Conservation (phyloP, 225 moss, liverwort and hornwort genomes). For the Takakia lepidozioides region DNA sequence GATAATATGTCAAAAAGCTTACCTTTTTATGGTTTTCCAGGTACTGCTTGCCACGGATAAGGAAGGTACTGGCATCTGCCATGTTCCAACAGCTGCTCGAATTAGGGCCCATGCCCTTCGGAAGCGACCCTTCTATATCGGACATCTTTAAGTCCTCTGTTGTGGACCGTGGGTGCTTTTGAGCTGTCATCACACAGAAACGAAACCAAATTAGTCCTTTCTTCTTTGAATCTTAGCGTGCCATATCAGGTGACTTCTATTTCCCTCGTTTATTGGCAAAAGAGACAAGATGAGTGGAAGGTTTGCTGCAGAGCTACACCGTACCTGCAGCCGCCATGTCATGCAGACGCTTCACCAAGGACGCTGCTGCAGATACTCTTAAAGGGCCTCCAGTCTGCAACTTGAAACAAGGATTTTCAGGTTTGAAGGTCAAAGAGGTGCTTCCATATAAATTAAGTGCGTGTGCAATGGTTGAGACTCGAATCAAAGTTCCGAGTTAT, state of each 20-base stretch:
- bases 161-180: conserved; percentile 16
- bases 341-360: conserved; percentile 67
- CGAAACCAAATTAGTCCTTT: neutral
- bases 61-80: conserved; percentile 70
- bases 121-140: conserved; percentile 64
- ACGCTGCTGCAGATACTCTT: conserved; percentile 55
- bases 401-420: too few species aligned
- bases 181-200: too few species aligned
- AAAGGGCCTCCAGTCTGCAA: too few species aligned
- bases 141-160: too few species aligned
- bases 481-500: too few species aligned
- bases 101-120: conserved; percentile 14
- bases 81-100: conserved; percentile 39
- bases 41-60: conserved; percentile 76
- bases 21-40: conserved; percentile 76
- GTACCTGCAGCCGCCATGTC: conserved; percentile 72
- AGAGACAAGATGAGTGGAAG: conserved; percentile 7
- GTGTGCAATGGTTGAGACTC: too few species aligned
- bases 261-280: too few species aligned
- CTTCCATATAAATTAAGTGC: too few species aligned
- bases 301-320: too few species aligned
- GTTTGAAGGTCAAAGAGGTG: too few species aligned
- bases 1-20: neutral
- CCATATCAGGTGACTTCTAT: too few species aligned
- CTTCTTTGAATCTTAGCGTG: too few species aligned